Conservation (phyloP, 495 filamentous ascomycete species). For the Xylaria acuta region DNA sequence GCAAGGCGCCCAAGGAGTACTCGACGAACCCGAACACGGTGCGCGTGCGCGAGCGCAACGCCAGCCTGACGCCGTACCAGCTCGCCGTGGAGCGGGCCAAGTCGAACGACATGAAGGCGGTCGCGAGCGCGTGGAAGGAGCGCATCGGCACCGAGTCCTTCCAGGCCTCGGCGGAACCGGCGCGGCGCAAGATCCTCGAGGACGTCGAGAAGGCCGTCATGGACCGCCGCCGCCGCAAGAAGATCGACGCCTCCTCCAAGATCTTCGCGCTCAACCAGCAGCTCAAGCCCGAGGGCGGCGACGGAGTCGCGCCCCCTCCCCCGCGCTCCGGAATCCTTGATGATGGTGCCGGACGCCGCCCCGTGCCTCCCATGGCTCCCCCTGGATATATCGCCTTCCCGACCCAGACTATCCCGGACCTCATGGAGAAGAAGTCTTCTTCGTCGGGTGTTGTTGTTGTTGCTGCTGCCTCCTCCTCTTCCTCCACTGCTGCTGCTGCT, state of each 20-base stretch:
- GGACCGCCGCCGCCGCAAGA: constrained; percentile 18
- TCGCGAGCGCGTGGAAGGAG: constrained; percentile 9
- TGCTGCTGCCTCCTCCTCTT: not conserved
- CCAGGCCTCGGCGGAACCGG: not conserved
- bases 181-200: not conserved
- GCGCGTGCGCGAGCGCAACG: constrained; percentile 5
- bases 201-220: not conserved
- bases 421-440: constrained; percentile 10
- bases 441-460: not conserved
- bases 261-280: not conserved
- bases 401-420: not conserved
- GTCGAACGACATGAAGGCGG: constrained; percentile 12
- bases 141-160: constrained; percentile 6
- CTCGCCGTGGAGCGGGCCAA: constrained; percentile 15
- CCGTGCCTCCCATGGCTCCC: not conserved
- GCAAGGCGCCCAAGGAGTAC: constrained; percentile 15
- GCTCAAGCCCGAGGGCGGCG: not conserved
- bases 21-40: constrained; percentile 17
- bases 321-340: not conserved
- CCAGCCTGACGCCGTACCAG: not conserved
- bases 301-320: not conserved
- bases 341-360: not conserved
- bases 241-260: constrained; percentile 13
- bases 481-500: not conserved
- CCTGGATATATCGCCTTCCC: not conserved